A percentile compares a stretch with the other conserved stretches of the same genome.
phyloP scores from a whole-genome alignment of 2,329 filamentous ascomycete genomes.

The Didymella exigua region DNA sequence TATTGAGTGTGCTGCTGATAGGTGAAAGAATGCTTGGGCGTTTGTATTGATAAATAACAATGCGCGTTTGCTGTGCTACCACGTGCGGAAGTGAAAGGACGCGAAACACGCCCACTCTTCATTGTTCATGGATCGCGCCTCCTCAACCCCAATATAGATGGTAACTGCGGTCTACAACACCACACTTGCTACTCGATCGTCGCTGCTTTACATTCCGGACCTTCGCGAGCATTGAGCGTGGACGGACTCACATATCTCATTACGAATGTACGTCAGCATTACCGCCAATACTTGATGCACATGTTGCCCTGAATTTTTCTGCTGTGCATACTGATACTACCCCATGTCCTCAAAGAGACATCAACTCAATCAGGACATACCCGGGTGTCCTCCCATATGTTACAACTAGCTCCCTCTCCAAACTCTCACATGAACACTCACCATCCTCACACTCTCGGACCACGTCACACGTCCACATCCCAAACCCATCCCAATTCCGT shows the following conservation, averaged over 20 bases:
- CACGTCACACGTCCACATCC: background rate
- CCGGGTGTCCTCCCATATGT: too few relatives aligned
- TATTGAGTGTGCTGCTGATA: background rate
- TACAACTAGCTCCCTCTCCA: background rate
- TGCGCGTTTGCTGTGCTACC: background rate
- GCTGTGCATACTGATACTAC: background rate
- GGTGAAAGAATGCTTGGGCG: background rate
- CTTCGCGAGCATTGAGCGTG: background rate
- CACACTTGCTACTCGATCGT: background rate
- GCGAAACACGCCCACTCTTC: background rate
- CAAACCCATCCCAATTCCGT: too few relatives aligned
- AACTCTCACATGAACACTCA: background rate
- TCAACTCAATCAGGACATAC: too few relatives aligned
- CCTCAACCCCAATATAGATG: background rate
- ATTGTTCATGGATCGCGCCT: background rate
- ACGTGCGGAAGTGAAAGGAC: slow-evolving; percentile 1
- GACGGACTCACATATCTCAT: too few relatives aligned
- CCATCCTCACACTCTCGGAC: background rate
- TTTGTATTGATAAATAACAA: slow-evolving; percentile 4
- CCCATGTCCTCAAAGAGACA: too few relatives aligned
- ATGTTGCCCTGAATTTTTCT: too few relatives aligned
- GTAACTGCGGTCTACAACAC: background rate
- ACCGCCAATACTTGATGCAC: too few relatives aligned
- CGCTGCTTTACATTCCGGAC: background rate
- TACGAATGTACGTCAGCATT: too few relatives aligned